phyloP scores from a whole-genome alignment of 2,329 filamentous ascomycete species.

The Ophiostoma montium region DNA sequence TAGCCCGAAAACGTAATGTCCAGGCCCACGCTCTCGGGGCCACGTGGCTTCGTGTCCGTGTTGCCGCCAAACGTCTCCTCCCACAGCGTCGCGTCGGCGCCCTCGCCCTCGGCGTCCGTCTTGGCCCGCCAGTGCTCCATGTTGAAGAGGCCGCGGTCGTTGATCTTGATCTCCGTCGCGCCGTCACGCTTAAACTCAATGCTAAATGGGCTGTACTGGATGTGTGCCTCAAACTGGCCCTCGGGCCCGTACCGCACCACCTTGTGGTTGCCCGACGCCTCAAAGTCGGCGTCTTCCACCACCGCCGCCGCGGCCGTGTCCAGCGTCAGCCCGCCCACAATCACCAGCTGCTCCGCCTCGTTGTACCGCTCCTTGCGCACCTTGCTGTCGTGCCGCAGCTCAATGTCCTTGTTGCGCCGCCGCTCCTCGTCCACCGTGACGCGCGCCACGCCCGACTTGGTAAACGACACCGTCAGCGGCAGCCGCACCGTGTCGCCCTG shows the following conservation, averaged over 20 bases:
- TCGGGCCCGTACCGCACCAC: conserved; percentile 61
- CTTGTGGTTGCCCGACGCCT: conserved; percentile 26
- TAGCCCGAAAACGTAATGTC: conserved; percentile 91
- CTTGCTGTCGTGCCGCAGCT: conserved; percentile 70
- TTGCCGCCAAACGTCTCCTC: conserved; percentile 92
- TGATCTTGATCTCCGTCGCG: conserved; percentile 70
- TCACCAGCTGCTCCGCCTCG: conserved; percentile 71
- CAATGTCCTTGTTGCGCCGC: conserved; percentile 76
- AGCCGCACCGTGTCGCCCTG: conserved; percentile 58
- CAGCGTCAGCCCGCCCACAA: conserved; percentile 65
- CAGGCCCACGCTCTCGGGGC: conserved; percentile 79
- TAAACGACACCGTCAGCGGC: conserved; percentile 75
- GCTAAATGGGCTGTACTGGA: conserved; percentile 69
- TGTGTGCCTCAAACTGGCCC: conserved; percentile 64
- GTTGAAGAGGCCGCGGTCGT: conserved; percentile 80
- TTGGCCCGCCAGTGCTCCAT: conserved; percentile 92
- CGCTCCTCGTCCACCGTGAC: conserved; percentile 86
- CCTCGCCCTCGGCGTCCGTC: conserved; percentile 51
- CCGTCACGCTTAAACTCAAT: conserved; percentile 81
- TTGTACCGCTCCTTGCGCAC: conserved; percentile 89
- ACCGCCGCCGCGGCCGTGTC: conserved; percentile 63
- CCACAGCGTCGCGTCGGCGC: conserved; percentile 78
- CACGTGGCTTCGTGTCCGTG: conserved; percentile 87
- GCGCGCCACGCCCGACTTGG: conserved; percentile 76
- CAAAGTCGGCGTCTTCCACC: conserved; percentile 50